Evolutionary conservation across 2,329 filamentous ascomycete species (phyloP).

Genomic region (Phialocephala subalpina): DNA sequence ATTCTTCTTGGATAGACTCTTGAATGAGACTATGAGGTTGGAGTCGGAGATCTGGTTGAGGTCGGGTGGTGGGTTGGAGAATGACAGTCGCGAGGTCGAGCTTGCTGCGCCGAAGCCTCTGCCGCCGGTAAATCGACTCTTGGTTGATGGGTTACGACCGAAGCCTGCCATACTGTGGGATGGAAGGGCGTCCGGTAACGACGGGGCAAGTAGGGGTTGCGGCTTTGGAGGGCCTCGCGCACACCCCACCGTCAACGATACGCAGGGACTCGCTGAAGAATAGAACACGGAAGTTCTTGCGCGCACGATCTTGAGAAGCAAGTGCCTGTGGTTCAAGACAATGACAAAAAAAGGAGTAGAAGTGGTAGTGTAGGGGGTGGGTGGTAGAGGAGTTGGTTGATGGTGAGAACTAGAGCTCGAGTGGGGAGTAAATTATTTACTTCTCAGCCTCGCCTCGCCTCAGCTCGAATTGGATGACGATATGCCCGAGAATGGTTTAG

Average conservation of each 20-base stretch:
- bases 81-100: constrained; percentile 71
- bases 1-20: constrained; percentile 93
- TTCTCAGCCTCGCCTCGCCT: constrained; percentile 7
- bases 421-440: constrained; percentile 2
- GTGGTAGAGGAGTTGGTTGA: not conserved
- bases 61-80: constrained; percentile 86
- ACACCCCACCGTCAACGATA: too few relatives aligned
- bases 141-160: constrained; percentile 44
- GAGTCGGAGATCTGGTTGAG: constrained; percentile 80
- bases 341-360: not conserved
- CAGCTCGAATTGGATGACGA: constrained; percentile 6
- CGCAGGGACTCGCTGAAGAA: too few relatives aligned
- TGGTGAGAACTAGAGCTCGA: not conserved
- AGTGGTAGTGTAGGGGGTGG: not conserved
- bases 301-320: too few relatives aligned
- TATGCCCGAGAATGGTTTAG: not conserved
- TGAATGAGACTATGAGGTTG: constrained; percentile 87
- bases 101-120: constrained; percentile 43
- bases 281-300: too few relatives aligned
- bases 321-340: too few relatives aligned
- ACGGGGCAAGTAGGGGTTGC: too few relatives aligned
- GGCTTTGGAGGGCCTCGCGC: too few relatives aligned
- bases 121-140: constrained; percentile 40
- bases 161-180: constrained; percentile 42
- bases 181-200: not conserved